phyloP scores from a whole-genome alignment of 1,284 basidiomycete genomes.

The Cutaneotrichosporon mucoides region DNA sequence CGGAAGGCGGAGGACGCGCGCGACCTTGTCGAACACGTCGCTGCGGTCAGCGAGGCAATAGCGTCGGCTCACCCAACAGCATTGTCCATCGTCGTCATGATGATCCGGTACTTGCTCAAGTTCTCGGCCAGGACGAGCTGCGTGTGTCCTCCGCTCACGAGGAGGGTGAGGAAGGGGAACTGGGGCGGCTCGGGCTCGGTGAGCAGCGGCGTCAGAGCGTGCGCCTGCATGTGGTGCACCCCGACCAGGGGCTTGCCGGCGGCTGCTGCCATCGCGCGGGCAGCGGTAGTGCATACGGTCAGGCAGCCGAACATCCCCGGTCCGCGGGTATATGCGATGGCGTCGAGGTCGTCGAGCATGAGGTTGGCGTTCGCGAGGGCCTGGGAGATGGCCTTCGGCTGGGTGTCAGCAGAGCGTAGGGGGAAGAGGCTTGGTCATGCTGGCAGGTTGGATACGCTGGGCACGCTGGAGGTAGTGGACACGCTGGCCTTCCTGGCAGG shows the following conservation, averaged over 20 bases:
- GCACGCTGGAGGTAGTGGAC: too few species aligned
- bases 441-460: too few species aligned
- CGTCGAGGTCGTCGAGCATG: slow-evolving; percentile 64
- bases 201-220: slow-evolving; percentile 78
- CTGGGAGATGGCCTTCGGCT: slow-evolving; percentile 69
- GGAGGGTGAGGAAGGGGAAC: slow-evolving; percentile 81
- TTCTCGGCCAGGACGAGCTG: slow-evolving; percentile 71
- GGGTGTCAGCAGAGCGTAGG: background rate
- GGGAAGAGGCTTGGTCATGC: too few species aligned
- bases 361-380: slow-evolving; percentile 66
- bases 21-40: slow-evolving; percentile 72
- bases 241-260: slow-evolving; percentile 75
- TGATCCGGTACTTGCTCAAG: slow-evolving; percentile 59
- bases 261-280: slow-evolving; percentile 73
- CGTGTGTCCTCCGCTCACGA: slow-evolving; percentile 88
- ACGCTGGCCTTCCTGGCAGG: too few species aligned
- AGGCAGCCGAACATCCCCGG: slow-evolving; percentile 83
- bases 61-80: slow-evolving; percentile 58
- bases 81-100: slow-evolving; percentile 72
- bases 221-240: slow-evolving; percentile 97
- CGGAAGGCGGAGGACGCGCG: slow-evolving; percentile 62
- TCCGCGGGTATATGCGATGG: slow-evolving; percentile 84
- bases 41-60: slow-evolving; percentile 37
- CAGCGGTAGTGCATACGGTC: slow-evolving; percentile 68
- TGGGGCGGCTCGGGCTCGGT: slow-evolving; percentile 58